Conservation (phyloP, 345 rosid species). For the Raphanus raphanistrum region DNA sequence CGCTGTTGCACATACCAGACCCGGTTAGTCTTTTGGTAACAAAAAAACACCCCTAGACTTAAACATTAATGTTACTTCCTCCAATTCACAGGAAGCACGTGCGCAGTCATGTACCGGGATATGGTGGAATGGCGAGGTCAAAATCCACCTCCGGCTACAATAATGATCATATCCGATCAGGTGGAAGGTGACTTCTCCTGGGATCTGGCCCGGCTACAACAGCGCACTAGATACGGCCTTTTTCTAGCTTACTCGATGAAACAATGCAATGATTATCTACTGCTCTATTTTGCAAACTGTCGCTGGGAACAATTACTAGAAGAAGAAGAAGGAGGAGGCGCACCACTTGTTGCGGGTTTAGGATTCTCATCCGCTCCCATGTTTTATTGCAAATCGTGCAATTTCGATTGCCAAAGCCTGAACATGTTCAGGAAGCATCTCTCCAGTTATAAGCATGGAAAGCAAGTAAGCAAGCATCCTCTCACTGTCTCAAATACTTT, state of each 20-base stretch:
- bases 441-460: background rate
- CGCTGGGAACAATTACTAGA: background rate
- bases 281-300: background rate
- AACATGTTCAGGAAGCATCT: background rate
- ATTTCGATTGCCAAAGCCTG: background rate
- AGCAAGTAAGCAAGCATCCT: background rate
- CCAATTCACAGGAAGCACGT: background rate
- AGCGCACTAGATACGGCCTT: background rate
- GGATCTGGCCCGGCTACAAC: slow-evolving; percentile 7
- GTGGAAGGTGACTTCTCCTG: background rate
- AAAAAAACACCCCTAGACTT: too few relatives aligned
- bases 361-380: background rate
- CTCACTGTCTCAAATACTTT: too few relatives aligned
- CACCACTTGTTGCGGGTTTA: background rate
- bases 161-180: slow-evolving; percentile 4
- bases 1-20: background rate
- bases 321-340: background rate
- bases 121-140: background rate
- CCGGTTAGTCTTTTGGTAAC: background rate
- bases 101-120: background rate
- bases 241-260: background rate
- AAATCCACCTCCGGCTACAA: slow-evolving; percentile 11
- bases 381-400: slow-evolving; percentile 5
- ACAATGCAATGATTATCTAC: background rate
- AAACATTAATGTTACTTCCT: too few relatives aligned